phyloP scores from a whole-genome alignment of 108 stramenopile genomes.

The Skeletonema menzelii region DNA sequence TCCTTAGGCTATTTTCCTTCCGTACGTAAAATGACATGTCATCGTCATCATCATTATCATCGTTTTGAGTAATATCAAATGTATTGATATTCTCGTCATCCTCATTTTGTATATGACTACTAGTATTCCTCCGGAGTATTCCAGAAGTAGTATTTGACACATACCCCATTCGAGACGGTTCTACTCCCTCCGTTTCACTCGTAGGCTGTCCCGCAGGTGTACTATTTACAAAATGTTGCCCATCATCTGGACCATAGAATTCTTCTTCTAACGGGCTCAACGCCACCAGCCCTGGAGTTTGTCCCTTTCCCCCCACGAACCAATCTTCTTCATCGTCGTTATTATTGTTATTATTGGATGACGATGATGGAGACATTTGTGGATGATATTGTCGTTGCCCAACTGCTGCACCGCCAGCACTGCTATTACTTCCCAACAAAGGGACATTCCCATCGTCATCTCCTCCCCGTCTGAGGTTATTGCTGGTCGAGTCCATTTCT shows the following conservation, averaged over 20 bases:
- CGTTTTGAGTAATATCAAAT: slow-evolving; percentile 3
- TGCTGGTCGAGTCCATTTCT: background rate
- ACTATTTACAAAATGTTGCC: background rate
- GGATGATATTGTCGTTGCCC: slow-evolving; percentile 11
- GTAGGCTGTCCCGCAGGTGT: slow-evolving; percentile 4
- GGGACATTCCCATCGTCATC: background rate
- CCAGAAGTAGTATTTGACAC: background rate
- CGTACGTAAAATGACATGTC: background rate
- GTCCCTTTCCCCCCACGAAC: slow-evolving; percentile 28
- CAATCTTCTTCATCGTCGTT: slow-evolving; percentile 49
- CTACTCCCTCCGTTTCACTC: slow-evolving; percentile 2
- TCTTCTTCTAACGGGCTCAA: slow-evolving; percentile 48
- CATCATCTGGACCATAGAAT: background rate
- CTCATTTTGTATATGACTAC: background rate
- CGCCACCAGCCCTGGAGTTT: slow-evolving; percentile 51
- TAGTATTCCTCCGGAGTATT: background rate
- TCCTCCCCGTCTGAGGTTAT: background rate
- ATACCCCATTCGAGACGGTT: background rate
- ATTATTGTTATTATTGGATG: slow-evolving; percentile 1
- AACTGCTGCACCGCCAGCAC: slow-evolving; percentile 2
- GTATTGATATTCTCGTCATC: slow-evolving; percentile 3
- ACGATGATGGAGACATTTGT: slow-evolving; percentile 2
- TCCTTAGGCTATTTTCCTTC: background rate
- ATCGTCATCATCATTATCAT: slow-evolving; percentile 16
- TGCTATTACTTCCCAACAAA: slow-evolving; percentile 13